Conservation (phyloP, 1,284 basidiomycete species). For the Pseudozyma sp. region DNA sequence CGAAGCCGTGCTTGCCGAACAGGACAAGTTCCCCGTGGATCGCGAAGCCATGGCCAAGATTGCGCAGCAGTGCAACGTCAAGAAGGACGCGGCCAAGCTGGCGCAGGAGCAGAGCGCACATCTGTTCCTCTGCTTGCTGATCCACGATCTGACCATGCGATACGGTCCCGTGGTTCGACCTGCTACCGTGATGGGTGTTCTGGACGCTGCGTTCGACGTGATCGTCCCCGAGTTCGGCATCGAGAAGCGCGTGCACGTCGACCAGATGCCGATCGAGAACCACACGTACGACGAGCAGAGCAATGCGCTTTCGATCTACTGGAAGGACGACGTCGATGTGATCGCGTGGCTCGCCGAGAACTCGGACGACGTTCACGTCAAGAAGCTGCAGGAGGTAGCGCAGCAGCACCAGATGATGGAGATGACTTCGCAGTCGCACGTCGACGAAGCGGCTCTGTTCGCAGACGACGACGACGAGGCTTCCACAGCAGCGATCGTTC, state of each 20-base stretch:
- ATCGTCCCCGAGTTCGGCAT: constrained; percentile 92
- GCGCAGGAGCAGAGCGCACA: constrained; percentile 97
- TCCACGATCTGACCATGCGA: constrained; percentile 89
- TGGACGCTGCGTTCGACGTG: constrained; percentile 96
- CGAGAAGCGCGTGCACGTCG: constrained; percentile 97
- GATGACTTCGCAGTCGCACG: constrained; percentile 58
- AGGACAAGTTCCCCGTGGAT: constrained; percentile 94
- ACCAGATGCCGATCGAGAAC: constrained; percentile 91
- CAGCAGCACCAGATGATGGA: constrained; percentile 58
- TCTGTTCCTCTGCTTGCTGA: constrained; percentile 91
- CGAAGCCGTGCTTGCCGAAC: constrained; percentile 79
- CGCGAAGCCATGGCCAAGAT: constrained; percentile 96
- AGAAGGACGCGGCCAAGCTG: constrained; percentile 86
- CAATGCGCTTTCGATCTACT: constrained; percentile 86
- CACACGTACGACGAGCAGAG: constrained; percentile 92
- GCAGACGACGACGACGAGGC: constrained; percentile 56
- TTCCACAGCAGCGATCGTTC: constrained; percentile 39
- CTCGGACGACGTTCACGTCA: constrained; percentile 75
- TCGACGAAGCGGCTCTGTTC: constrained; percentile 61
- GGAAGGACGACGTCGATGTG: constrained; percentile 76
- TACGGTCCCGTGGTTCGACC: constrained; percentile 90
- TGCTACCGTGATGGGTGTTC: constrained; percentile 90
- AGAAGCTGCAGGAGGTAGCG: constrained; percentile 54
- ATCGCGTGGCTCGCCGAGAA: constrained; percentile 93
- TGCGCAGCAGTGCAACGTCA: constrained; percentile 80